Evolutionary conservation across 495 filamentous ascomycete genomes (phyloP).

Genomic region (Platismatia glauca): DNA sequence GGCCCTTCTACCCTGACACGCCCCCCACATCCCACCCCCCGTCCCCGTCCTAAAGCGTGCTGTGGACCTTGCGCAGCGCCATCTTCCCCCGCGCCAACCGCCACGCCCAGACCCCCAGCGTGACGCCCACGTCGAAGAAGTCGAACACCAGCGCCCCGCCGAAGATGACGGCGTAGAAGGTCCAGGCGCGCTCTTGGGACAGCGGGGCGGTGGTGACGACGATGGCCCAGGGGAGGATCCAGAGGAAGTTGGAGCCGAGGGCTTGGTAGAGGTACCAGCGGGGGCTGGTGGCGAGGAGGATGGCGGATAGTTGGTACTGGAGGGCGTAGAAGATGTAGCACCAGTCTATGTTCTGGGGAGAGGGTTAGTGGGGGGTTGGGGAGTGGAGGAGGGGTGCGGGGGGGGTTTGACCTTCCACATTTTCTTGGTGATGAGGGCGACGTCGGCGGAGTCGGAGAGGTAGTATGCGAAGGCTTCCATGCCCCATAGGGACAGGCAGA

Average conservation of each 20-base stretch:
- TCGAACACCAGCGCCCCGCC: constrained; percentile 61
- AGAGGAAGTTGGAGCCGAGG: constrained; percentile 54
- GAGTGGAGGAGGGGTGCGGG: constrained; percentile 19
- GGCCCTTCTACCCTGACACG: too few species aligned
- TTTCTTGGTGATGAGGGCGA: constrained; percentile 51
- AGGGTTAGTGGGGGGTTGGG: background rate
- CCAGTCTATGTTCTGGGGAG: constrained; percentile 50
- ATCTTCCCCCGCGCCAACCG: constrained; percentile 42
- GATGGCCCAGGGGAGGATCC: constrained; percentile 64
- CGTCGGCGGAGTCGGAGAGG: constrained; percentile 43
- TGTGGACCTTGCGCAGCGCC: background rate
- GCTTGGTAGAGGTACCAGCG: constrained; percentile 62
- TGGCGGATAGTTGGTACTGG: constrained; percentile 53
- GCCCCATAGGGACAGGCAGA: constrained; percentile 53
- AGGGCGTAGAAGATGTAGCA: constrained; percentile 68
- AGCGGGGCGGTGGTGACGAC: constrained; percentile 43
- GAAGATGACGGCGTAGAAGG: constrained; percentile 57
- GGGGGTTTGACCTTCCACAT: constrained; percentile 50
- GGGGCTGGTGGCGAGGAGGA: constrained; percentile 56
- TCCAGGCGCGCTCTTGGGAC: constrained; percentile 52
- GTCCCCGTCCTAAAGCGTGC: background rate
- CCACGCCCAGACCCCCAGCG: constrained; percentile 48
- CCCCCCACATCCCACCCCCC: too few species aligned
- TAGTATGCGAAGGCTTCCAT: constrained; percentile 51
- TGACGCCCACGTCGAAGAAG: constrained; percentile 46